These are phyloP conservation scores for Purpureocillium lavendulum DNA, from an alignment of 2,329 filamentous ascomycete species.

Conservation along the genomic window DNA sequence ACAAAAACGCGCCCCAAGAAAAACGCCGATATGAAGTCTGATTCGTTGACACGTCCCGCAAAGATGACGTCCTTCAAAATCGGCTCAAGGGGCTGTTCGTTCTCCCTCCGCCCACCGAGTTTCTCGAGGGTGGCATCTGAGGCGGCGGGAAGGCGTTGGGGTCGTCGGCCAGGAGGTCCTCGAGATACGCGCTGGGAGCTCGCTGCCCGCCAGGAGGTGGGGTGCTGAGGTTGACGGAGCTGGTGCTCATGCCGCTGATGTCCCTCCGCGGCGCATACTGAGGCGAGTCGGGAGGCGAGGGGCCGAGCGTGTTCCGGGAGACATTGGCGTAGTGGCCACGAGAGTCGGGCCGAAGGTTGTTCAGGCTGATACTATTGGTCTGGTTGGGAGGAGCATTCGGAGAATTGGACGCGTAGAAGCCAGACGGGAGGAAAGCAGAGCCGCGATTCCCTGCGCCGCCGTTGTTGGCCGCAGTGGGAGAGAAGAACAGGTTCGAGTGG, in stretches of 20 bases:
- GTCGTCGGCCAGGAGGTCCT: constrained; percentile 80
- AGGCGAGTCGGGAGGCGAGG: constrained; percentile 59
- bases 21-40: too few relatives aligned
- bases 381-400: constrained; percentile 39
- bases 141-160: constrained; percentile 39
- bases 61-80: constrained; percentile 10
- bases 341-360: constrained; percentile 52
- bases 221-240: constrained; percentile 54
- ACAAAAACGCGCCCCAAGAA: too few relatives aligned
- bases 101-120: constrained; percentile 3
- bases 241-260: constrained; percentile 55
- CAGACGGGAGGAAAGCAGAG: constrained; percentile 79
- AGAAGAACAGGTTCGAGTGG: constrained; percentile 80
- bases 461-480: constrained; percentile 70
- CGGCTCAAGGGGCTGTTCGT: constrained; percentile 15
- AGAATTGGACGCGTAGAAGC: constrained; percentile 74
- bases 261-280: constrained; percentile 39
- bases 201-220: constrained; percentile 56
- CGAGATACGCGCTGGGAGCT: constrained; percentile 81
- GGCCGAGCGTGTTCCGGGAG: constrained; percentile 34
- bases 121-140: constrained; percentile 21
- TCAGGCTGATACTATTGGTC: constrained; percentile 49
- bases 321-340: constrained; percentile 34
- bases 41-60: too few relatives aligned
- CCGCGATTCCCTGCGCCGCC: constrained; percentile 55